Evolutionary conservation across 192 early-diverging fungal species (phyloP), one percentile per base, ranked within the genome.

Genomic region (Coemansia sp.): DNA sequence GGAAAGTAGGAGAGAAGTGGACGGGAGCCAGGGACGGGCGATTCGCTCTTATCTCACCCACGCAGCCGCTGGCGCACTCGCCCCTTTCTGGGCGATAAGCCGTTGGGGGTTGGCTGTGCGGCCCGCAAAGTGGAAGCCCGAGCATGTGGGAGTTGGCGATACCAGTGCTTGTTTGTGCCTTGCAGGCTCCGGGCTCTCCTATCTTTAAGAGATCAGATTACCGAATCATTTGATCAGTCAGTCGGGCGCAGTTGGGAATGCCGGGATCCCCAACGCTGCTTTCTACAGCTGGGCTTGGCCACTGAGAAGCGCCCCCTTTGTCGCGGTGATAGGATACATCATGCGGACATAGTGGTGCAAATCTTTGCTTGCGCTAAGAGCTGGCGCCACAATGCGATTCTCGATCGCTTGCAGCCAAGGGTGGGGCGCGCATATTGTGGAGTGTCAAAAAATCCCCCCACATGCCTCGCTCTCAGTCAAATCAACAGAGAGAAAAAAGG

Each of bases 391-490:
- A 17, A 27, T 32, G 67, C 67, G 67, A 69, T 69, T 53, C 62
- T 53, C 67, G 67, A 69, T 69, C 67, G 33, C 60, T 53, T 69
- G 67, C 67, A 69, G 60, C 55, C 42, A 22, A 24, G 46, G 15
- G 36, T 48, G 46, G 34, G 36, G 35, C 24, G 11, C 21, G 36
- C 3, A 22, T 42, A 21, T 15, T n/a, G 43, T 19, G 19, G 22
- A 4, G 43, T 12, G 22, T 11, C 15, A 41, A 41, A 41, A 3
- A 32, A 22, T 19, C 22, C 29, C 37, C 17, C 58, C 27, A 27
- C 27, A n/a, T 36, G 14, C 15, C 22, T 27, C 58, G 11, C 41
- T 60, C 18, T 32, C 43, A 46, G 43, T 46, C 43, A 22, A 46
- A 21, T 3, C 43, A 11, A 40, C n/a, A 4, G 38, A n/a, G 11